Base-by-base conservation (phyloP, 768 basidiomycete species). In the Boletus insuetus region DNA sequence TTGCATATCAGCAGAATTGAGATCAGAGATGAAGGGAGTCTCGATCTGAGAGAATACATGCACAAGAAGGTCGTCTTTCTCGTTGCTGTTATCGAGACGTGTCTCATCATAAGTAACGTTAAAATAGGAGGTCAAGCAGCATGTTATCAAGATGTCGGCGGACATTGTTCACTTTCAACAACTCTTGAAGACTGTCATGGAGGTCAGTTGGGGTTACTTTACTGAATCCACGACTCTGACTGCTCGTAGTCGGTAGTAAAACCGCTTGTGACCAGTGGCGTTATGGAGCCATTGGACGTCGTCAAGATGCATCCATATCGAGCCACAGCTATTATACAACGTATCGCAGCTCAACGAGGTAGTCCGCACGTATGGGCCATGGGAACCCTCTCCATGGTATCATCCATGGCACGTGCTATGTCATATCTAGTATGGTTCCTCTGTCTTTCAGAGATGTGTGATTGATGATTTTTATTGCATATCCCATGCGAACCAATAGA, bases 1-100 rank as follows among this genome's bases (percentile, higher is more conserved):
- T 75, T 99, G 12, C 97, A 98, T 65, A 94, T 99, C 52, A 94
- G 94, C 61, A 84, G 85, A 54, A 95, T 99, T 54, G 96, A 98
- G 66, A 91, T 98, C 58, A 82, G 97, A 49, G 85, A 96, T 65
- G 97, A 98, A 65, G 79, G 86, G 53, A 94, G 93, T 63, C 71
- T 94, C 24, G 97, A 98, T 73, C 77, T 98, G 35, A 81, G 82
- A 59, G 80, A 81, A 35, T 99, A 96, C 66, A 81, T 96, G 62
- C 87, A 94, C 65, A 83, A 90, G 60, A 99, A 98, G 80, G 92
- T 86, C 29, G 37, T 68, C 38, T 49, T 37, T 14, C n/a, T 41
- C 29, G 31, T 31, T 14, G 13, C 50, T 40, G n/a, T 54, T 54
- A 24, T 19, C 29, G 29, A 34, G 26, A 47, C 12, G 26, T 40